A percentile compares a stretch with the other conserved stretches of the same genome.
phyloP scores from a whole-genome alignment of 805 yeast genomes.

The Sugiyamaella chiloensis region DNA sequence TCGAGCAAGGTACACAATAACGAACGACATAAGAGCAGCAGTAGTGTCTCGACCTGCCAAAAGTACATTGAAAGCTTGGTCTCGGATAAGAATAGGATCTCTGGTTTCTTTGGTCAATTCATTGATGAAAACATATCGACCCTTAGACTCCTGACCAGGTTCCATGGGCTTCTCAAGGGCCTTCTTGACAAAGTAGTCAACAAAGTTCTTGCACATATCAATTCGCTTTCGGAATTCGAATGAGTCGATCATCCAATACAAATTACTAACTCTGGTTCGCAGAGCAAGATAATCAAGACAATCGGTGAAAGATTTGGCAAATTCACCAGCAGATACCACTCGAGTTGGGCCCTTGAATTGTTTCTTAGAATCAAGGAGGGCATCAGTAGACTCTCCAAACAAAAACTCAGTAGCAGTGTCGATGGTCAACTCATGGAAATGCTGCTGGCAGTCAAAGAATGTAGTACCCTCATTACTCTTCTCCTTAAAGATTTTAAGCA shows the following conservation, averaged over 20 bases:
- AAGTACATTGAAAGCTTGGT: conserved; percentile 49
- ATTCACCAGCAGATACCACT: conserved; percentile 24
- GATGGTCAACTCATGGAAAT: conserved; percentile 31
- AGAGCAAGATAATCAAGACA: conserved; percentile 19
- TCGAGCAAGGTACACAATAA: conserved; percentile 45
- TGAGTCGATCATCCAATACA: conserved; percentile 23
- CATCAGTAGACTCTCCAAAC: conserved; percentile 33
- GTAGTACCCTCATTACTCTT: conserved; percentile 1
- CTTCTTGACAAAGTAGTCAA: conserved; percentile 40
- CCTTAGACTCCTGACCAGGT: conserved; percentile 30
- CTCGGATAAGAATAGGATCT: conserved; percentile 46
- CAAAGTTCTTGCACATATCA: conserved; percentile 34
- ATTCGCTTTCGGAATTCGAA: conserved; percentile 34
- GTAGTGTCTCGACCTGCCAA: conserved; percentile 60
- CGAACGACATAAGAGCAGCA: conserved; percentile 47
- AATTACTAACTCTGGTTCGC: conserved; percentile 19
- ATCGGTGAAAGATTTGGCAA: conserved; percentile 25
- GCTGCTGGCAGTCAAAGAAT: conserved; percentile 27
- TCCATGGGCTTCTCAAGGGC: conserved; percentile 32
- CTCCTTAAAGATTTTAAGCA: conserved; percentile 17
- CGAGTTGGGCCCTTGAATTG: conserved; percentile 19
- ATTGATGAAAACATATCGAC: conserved; percentile 46
- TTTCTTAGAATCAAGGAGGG: conserved; percentile 18
- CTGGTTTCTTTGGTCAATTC: conserved; percentile 51
- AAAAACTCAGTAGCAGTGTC: conserved; percentile 35